Evolutionary conservation across 345 rosid species (phyloP), one percentile per base, ranked within the genome.

Genomic region (Cardamine occulta): DNA sequence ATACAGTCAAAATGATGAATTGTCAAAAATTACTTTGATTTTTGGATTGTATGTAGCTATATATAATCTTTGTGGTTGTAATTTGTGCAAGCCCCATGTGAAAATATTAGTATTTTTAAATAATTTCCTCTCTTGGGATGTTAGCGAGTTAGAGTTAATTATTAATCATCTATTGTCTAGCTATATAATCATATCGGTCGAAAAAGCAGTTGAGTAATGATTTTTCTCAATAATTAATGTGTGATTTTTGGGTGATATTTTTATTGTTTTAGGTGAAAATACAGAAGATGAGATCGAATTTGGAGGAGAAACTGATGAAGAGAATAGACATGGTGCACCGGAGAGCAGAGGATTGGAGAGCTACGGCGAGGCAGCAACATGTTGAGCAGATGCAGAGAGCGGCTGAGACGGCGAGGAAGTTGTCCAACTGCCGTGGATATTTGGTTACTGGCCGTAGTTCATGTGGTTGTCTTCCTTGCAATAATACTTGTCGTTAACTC

Each of bases 261-360:
- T 44, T 2, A 24, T 24, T 54, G 63, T 68, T 51, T 29, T 74
- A 94, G 98, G 89, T 91, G 80, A 94, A 90, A 84, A 91, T 91
- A 66, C 93, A 90, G 29, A 91, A 81, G 82, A 90, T 91, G 98
- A 91, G 93, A 79, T 87, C 98, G 28, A 86, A 84, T 70, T 63
- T 88, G 4, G 98, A 94, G 66, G 95, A 91, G 77, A 89, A 94
- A 80, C 34, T 91, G 74, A 89, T 94, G 98, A 91, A 85, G 82
- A 87, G 95, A 73, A 91, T 89, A 95, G 83, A 86, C 9, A 34
- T 55, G 19, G 98, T 90, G 49, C 91, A 86, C 32, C 75, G 87
- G 73, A 88, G 82, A 75, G 96, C 97, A 0, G 91, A 91, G 79
- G 97, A 93, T 40, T 87, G 89, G 97, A 82, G 93, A 80, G 83